Conservation (phyloP, 2,329 filamentous ascomycete species). For the Hymenoscyphus infarciens region DNA sequence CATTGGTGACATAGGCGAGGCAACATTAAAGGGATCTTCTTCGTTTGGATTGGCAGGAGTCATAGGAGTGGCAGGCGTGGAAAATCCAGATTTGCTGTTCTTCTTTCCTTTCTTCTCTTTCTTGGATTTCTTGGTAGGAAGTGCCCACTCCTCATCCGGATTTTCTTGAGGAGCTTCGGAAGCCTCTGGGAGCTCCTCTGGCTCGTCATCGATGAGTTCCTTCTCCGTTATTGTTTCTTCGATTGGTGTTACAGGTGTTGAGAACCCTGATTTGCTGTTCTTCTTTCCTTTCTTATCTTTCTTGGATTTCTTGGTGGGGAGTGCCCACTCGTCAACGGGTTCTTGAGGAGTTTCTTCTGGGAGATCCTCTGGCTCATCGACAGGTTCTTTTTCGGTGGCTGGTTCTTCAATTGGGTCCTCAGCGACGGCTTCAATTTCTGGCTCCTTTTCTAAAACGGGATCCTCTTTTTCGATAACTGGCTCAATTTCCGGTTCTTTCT, state of each 20-base stretch:
- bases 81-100: too few relatives aligned
- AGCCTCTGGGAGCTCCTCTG: neutral
- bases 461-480: neutral
- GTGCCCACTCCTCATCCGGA: too few relatives aligned
- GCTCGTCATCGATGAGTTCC: neutral
- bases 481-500: neutral
- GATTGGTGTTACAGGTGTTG: neutral
- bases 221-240: neutral
- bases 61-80: neutral
- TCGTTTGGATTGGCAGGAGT: neutral
- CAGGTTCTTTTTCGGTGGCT: neutral
- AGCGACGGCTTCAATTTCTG: neutral
- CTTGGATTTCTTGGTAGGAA: neutral
- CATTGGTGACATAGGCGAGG: neutral
- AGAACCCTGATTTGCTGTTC: neutral
- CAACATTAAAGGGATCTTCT: neutral
- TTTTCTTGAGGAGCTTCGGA: too few relatives aligned
- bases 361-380: neutral
- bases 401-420: neutral
- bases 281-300: neutral
- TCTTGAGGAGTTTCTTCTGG: neutral
- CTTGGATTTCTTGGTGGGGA: too few relatives aligned
- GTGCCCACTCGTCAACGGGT: too few relatives aligned
- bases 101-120: constrained; percentile 2
- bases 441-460: neutral